Evolutionary conservation across 2,329 filamentous ascomycete genomes (phyloP).

Genomic region (Didymella keratinophila): DNA sequence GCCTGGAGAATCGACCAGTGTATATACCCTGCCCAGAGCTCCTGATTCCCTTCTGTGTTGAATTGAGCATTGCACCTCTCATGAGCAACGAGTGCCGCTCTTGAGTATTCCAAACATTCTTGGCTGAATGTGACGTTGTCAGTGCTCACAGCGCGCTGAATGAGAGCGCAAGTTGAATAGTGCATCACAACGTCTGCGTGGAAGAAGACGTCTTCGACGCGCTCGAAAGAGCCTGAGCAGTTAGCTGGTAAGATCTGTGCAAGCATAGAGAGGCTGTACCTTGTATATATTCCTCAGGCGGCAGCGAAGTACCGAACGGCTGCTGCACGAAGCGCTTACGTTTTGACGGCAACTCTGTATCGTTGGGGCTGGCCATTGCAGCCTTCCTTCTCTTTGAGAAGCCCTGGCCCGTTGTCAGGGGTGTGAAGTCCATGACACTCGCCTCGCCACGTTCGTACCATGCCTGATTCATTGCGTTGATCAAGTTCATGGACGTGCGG

Average conservation of each 20-base stretch:
- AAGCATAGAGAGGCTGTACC: conserved; percentile 13
- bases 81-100: conserved; percentile 44
- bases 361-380: conserved; percentile 27
- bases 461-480: conserved; percentile 37
- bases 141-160: conserved; percentile 44
- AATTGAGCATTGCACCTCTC: conserved; percentile 40
- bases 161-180: conserved; percentile 44
- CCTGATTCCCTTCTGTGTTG: conserved; percentile 43
- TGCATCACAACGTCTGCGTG: conserved; percentile 44
- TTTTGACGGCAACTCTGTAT: conserved; percentile 37
- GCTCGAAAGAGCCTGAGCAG: conserved; percentile 22
- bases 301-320: conserved; percentile 1
- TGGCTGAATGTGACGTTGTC: conserved; percentile 43
- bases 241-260: neutral
- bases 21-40: conserved; percentile 47
- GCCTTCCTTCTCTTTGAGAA: conserved; percentile 12
- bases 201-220: conserved; percentile 45
- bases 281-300: conserved; percentile 23
- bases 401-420: neutral
- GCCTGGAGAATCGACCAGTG: conserved; percentile 47
- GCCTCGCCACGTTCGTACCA: conserved; percentile 42
- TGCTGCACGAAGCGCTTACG: conserved; percentile 24
- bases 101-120: conserved; percentile 43
- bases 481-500: conserved; percentile 37
- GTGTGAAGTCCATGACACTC: conserved; percentile 21